Base-by-base conservation (phyloP, 768 basidiomycete species). In the Mrakia gelida region DNA sequence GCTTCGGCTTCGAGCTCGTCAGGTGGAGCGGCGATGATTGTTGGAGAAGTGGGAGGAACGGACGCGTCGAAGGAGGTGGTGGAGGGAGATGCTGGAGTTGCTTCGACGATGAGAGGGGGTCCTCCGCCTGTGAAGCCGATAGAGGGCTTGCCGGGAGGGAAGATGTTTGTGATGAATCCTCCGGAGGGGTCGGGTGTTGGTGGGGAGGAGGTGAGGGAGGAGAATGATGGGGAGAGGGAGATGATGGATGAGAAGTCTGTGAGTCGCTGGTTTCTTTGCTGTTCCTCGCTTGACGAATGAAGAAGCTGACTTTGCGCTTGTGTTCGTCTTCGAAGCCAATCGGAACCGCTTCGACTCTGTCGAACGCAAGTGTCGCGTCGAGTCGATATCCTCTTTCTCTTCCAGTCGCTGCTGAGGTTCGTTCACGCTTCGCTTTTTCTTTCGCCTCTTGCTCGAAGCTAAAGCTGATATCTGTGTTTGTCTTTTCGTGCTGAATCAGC, bases 361-460 rank as follows among this genome's bases (percentile, higher is more conserved):
- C 38, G 15, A 56, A 63, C n/a, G 67, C 28, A 34, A 30, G 21
- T 23, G 45, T 45, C 30, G 28, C 75, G 11, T n/a, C 45, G 63
- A 28, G 26, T 30, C 49, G 15, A 21, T 15, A 2, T 8, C 41
- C 62, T 15, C 28, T 23, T n/a, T n/a, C 54, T 11, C 41, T 45
- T 18, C 30, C 65, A 16, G 38, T 41, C n/a, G 41, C 76, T 23
- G 56, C 56, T 15, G 67, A 76, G 75, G 61, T 70, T 56, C 54
- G 45, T 49, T 38, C 28, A 9, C 16, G 7, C 16, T 32, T 54
- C n/a, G n/a, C 26, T 54, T 23, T 15, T 4, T 72, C 18, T 54
- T 23, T 28, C n/a, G 10, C 30, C 49, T 49, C 30, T 10, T 2
- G 32, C 52, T 28, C 34, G 13, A 32, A 15, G 1, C 16, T 15